Evolutionary conservation across 352 stramenopile genomes (phyloP).

Genomic region (Phytophthora rubi): DNA sequence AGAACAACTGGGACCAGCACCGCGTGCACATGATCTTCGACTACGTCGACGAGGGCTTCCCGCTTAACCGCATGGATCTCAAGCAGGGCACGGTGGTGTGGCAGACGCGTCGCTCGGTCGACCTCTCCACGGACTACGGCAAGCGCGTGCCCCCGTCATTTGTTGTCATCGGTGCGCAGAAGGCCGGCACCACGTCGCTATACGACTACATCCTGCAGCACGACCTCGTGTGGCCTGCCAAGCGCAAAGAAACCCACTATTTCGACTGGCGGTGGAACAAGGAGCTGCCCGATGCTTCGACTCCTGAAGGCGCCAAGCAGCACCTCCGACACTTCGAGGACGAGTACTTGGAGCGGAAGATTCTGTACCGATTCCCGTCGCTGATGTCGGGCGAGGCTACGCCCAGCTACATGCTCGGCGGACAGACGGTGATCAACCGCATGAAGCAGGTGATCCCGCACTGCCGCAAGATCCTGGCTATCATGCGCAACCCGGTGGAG

Average conservation of each 20-base stretch:
- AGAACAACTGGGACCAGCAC: slow-evolving; percentile 91
- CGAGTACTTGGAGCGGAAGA: slow-evolving; percentile 85
- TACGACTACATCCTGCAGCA: slow-evolving; percentile 99
- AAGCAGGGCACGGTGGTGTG: slow-evolving; percentile 91
- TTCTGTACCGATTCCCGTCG: slow-evolving; percentile 88
- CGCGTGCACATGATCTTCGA: slow-evolving; percentile 99
- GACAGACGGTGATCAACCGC: slow-evolving; percentile 70
- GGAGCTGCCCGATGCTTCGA: slow-evolving; percentile 56
- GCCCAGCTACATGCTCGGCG: slow-evolving; percentile 91
- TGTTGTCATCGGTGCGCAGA: slow-evolving; percentile 96
- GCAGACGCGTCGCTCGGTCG: slow-evolving; percentile 96
- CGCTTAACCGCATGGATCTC: slow-evolving; percentile 77
- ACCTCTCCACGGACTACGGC: slow-evolving; percentile 87
- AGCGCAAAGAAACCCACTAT: slow-evolving; percentile 97
- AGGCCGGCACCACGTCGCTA: slow-evolving; percentile 96
- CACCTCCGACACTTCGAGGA: slow-evolving; percentile 78
- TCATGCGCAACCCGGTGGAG: slow-evolving; percentile 84
- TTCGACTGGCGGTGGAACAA: slow-evolving; percentile 98
- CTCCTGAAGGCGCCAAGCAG: slow-evolving; percentile 56
- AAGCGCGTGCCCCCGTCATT: slow-evolving; percentile 89
- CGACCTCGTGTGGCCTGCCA: slow-evolving; percentile 91
- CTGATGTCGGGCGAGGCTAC: slow-evolving; percentile 94
- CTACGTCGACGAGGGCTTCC: slow-evolving; percentile 92
- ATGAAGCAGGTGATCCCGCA: slow-evolving; percentile 82
- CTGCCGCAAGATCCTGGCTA: slow-evolving; percentile 85